Evolutionary conservation across 805 yeast genomes (phyloP).

Genomic region (Saturnispora hagleri): DNA sequence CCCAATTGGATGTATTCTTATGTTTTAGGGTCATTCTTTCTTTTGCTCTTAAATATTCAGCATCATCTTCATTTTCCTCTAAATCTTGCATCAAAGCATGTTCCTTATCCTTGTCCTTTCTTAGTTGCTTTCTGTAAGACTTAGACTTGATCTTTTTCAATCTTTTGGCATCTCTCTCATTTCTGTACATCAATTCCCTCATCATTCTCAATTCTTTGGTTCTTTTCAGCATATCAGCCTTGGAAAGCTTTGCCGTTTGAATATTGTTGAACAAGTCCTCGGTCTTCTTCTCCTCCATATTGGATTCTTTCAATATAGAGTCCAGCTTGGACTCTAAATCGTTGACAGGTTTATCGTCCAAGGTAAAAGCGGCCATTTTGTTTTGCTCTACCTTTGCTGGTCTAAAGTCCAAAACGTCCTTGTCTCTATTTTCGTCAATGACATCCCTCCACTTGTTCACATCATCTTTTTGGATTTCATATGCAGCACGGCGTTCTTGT

Average conservation of each 20-base stretch:
- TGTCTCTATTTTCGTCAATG: constrained; percentile 67
- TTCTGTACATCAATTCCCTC: constrained; percentile 96
- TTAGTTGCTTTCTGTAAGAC: constrained; percentile 74
- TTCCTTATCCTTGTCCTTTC: constrained; percentile 70
- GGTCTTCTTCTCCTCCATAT: constrained; percentile 60
- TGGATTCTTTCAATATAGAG: constrained; percentile 51
- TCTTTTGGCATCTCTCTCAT: constrained; percentile 83
- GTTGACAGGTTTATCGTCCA: constrained; percentile 38
- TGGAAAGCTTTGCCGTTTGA: constrained; percentile 69
- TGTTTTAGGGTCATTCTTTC: constrained; percentile 92
- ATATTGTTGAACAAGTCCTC: constrained; percentile 83
- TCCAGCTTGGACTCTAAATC: constrained; percentile 64
- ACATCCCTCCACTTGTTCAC: constrained; percentile 83
- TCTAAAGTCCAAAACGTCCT: constrained; percentile 68
- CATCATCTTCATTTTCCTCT: constrained; percentile 44
- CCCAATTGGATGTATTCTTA: constrained; percentile 85
- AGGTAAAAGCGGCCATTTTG: constrained; percentile 45
- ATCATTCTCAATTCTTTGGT: constrained; percentile 77
- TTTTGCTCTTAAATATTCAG: constrained; percentile 68
- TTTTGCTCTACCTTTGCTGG: constrained; percentile 44
- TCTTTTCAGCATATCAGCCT: constrained; percentile 69
- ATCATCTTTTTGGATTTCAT: constrained; percentile 78
- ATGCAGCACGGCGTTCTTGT: constrained; percentile 82
- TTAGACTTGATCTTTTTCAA: constrained; percentile 93
- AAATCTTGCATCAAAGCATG: constrained; percentile 51